Evolutionary conservation across 129 eudicot species (phyloP), one percentile per base, ranked within the genome.

Genomic region (Flaveria ramosissima): DNA sequence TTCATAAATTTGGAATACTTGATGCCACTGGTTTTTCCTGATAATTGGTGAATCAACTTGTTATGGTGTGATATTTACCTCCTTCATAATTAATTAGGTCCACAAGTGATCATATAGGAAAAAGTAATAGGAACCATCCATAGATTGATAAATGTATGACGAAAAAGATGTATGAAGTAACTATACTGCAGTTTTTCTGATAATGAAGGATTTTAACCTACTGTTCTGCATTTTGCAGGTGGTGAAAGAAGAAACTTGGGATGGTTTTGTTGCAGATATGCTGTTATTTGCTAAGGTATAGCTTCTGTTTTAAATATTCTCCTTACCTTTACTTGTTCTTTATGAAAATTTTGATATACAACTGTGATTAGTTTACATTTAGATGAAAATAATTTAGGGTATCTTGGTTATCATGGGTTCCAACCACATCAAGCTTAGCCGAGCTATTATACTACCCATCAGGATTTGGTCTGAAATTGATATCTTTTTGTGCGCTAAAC

Each of bases 201-300:
- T 27, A 6, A 57, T 45, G 56, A 51, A 66, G 64, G 69, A 10
- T 74, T 15, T 23, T 30, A 42, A 20, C 1, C 15, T 9, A 16
- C 42, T 60, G 23, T 75, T 51, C 21, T 70, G 46, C 53, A 71
- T 72, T 47, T 82, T 73, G 69, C 86, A 93, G 98, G 70, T 85
- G 76, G 97, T 94, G 60, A 94, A 83, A 76, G 89, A 87, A 73
- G 97, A 94, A 86, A 89, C 93, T 3, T 89, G 97, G 99, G 99
- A 94, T 73, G 89, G 90, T 41, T 89, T 89, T 77, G 82, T 87
- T 71, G 88, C 85, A 13, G 92, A 91, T 81, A 83, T 84, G 50
- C 66, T 94, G 70, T 85, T 91, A 75, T 94, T 57, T 59, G 90
- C 89, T 13, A 92, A 94, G 99, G 96, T 91, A 9, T 61, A 41